Conservation (phyloP, 208 protist species). For the Leishmania tropica region DNA sequence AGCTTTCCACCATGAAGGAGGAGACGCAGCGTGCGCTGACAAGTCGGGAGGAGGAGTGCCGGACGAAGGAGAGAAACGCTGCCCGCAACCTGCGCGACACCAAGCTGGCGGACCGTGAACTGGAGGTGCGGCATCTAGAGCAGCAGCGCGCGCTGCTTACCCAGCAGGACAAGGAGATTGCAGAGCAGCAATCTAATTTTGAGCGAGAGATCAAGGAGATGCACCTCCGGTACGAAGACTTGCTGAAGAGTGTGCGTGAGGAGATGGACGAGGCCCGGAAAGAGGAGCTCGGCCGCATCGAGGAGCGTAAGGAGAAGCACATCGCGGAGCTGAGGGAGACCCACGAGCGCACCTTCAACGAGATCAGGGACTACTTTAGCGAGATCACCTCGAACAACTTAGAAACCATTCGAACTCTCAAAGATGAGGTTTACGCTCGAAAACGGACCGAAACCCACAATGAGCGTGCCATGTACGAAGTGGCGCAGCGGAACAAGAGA, state of each 20-base stretch:
- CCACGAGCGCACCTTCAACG: conserved; percentile 96
- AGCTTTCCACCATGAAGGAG: conserved; percentile 87
- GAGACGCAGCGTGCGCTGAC: conserved; percentile 90
- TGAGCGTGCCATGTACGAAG: conserved; percentile 98
- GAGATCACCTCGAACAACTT: conserved; percentile 99
- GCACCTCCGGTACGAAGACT: conserved; percentile 95
- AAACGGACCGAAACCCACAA: conserved; percentile 95
- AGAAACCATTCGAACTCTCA: conserved; percentile 98
- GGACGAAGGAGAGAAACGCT: conserved; percentile 77
- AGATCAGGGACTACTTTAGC: conserved; percentile 98
- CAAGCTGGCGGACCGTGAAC: conserved; percentile 88
- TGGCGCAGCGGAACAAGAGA: conserved; percentile 96
- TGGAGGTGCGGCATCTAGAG: conserved; percentile 89
- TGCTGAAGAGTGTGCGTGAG: conserved; percentile 88
- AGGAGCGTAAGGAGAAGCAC: conserved; percentile 96
- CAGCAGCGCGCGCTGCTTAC: conserved; percentile 72
- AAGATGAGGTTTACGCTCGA: conserved; percentile 95
- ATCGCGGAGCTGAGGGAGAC: conserved; percentile 94
- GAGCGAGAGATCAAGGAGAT: conserved; percentile 94
- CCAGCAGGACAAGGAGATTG: conserved; percentile 86
- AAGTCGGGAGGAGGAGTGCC: conserved; percentile 91
- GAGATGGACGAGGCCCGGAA: conserved; percentile 92
- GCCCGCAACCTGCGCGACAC: conserved; percentile 82
- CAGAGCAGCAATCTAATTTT: conserved; percentile 87
- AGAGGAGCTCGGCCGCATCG: conserved; percentile 95